Evolutionary conservation across 139 green algal species (phyloP).

Genomic region (Coelastrella sp.): DNA sequence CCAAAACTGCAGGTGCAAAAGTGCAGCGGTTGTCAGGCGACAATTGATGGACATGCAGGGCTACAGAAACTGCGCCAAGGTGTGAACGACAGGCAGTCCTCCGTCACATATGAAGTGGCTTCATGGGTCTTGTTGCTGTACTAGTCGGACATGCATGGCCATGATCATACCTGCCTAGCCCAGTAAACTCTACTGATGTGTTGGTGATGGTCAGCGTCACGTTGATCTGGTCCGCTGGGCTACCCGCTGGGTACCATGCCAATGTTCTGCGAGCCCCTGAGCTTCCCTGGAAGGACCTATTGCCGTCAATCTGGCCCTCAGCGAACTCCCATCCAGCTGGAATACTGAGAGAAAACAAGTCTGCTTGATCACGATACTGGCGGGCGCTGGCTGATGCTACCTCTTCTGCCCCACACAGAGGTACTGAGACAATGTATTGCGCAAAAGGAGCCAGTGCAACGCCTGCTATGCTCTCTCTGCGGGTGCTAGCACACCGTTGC

Average conservation of each 20-base stretch:
- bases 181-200: conserved; percentile 44
- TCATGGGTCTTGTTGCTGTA: background rate
- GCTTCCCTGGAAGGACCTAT: conserved; percentile 18
- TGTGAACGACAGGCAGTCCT: too few species aligned
- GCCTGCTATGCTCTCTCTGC: conserved; percentile 1
- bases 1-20: conserved; percentile 4
- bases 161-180: conserved; percentile 28
- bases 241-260: conserved; percentile 26
- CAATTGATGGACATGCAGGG: too few species aligned
- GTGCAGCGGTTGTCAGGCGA: too few species aligned
- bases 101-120: too few species aligned
- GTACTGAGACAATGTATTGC: background rate
- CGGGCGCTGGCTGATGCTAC: background rate
- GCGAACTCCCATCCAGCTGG: conserved; percentile 2
- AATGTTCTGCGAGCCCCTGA: conserved; percentile 16
- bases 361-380: conserved; percentile 24
- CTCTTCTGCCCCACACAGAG: background rate
- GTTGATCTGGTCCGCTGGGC: conserved; percentile 24
- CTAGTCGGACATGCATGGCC: background rate
- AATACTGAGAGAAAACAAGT: background rate
- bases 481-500: background rate
- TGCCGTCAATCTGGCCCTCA: conserved; percentile 27
- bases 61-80: too few species aligned
- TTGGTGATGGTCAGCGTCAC: conserved; percentile 53
- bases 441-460: conserved; percentile 4